These are phyloP conservation scores for Fonsecaea pedrosoi DNA, from an alignment of 2,329 filamentous ascomycete species.

Conservation along the genomic window DNA sequence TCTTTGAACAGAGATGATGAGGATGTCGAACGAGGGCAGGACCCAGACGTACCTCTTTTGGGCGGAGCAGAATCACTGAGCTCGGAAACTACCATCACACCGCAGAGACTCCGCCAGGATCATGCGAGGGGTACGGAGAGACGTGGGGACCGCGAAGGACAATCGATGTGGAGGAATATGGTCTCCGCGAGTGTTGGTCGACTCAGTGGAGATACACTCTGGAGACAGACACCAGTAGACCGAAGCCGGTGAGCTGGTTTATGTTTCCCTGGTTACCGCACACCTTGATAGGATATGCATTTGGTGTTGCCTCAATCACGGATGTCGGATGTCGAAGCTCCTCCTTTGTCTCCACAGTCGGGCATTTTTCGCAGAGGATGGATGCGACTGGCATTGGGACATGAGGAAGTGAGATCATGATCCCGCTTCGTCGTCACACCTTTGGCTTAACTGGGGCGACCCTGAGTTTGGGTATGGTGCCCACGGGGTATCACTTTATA, in stretches of 20 bases:
- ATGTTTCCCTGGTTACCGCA: background rate
- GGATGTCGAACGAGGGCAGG: conserved; percentile 53
- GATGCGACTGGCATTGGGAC: background rate
- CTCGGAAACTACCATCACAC: conserved; percentile 13
- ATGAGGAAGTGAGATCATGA: background rate
- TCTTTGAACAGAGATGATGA: conserved; percentile 45
- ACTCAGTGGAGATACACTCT: conserved; percentile 53
- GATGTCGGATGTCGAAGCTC: background rate
- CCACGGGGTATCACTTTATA: background rate
- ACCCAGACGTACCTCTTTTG: conserved; percentile 45
- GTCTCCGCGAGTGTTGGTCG: conserved; percentile 53
- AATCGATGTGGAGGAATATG: conserved; percentile 53
- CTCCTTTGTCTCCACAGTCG: background rate
- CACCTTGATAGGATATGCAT: background rate
- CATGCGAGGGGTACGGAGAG: background rate
- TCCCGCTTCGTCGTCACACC: background rate
- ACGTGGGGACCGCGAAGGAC: conserved; percentile 41
- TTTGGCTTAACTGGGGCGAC: background rate
- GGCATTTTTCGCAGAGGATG: background rate
- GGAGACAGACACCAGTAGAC: conserved; percentile 39
- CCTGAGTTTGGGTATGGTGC: background rate
- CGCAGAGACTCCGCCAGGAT: conserved; percentile 5
- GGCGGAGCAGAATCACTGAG: conserved; percentile 30
- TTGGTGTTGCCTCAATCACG: background rate
- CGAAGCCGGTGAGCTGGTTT: conserved; percentile 34